phyloP scores from a whole-genome alignment of 306 rosid genomes.

The Hippophae rhamnoides region DNA sequence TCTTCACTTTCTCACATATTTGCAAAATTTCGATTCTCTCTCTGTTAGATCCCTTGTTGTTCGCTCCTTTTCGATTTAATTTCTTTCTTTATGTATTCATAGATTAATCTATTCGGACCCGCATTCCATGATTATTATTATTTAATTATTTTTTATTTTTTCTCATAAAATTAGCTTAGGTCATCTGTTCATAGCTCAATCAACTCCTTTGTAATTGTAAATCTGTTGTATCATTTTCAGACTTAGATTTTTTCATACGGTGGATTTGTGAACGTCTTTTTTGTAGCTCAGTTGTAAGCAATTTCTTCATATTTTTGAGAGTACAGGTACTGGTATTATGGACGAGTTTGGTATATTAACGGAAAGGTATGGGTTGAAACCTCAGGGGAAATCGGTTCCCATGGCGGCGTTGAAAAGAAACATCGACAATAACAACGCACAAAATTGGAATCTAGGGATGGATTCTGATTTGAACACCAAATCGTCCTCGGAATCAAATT shows the following conservation, averaged over 20 bases:
- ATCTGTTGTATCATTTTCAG: background rate
- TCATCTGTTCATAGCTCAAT: background rate
- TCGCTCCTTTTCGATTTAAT: background rate
- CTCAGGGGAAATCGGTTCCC: conserved; percentile 83
- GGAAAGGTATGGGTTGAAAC: conserved; percentile 64
- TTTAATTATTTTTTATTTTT: too few species aligned
- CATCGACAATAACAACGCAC: conserved; percentile 13
- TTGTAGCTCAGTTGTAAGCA: conserved; percentile 3
- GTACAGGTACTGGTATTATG: conserved; percentile 25
- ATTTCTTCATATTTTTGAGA: background rate
- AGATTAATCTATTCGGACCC: background rate
- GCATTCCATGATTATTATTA: background rate
- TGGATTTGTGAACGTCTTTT: background rate
- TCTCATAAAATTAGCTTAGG: background rate
- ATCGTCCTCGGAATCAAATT: conserved; percentile 27
- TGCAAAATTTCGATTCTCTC: background rate
- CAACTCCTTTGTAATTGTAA: background rate
- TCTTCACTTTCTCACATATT: background rate
- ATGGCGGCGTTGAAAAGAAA: conserved; percentile 61
- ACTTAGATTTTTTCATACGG: background rate
- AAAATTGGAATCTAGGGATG: conserved; percentile 20
- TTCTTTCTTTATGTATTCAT: background rate
- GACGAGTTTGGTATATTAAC: conserved; percentile 90
- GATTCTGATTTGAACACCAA: conserved; percentile 26
- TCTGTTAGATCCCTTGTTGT: background rate